These are phyloP conservation scores for Eucalyptus marginata DNA, from an alignment of 345 rosid genomes.

Conservation along the genomic window DNA sequence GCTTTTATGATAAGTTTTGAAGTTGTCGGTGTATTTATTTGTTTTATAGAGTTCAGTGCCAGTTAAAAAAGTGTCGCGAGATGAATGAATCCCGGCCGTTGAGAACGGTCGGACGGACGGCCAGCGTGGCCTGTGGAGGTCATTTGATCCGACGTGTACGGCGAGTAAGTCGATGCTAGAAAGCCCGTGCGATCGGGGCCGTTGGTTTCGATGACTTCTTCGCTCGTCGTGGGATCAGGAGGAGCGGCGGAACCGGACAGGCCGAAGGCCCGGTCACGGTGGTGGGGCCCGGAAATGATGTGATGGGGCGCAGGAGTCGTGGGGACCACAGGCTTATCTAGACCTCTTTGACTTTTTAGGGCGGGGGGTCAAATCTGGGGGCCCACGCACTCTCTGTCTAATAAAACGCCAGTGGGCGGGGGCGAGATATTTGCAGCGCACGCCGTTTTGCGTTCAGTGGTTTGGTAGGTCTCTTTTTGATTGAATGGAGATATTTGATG, in stretches of 20 bases:
- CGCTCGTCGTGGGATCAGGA: not conserved
- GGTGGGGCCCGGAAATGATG: not conserved
- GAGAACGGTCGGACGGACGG: too few relatives aligned
- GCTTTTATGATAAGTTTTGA: too few relatives aligned
- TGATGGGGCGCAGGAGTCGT: not conserved
- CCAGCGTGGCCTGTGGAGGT: not conserved
- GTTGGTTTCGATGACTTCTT: not conserved
- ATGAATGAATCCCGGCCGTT: not conserved
- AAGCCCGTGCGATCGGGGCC: not conserved
- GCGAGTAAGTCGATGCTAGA: not conserved
- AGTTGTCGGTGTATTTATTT: not conserved
- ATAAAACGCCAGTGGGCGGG: not conserved
- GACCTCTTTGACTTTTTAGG: not conserved
- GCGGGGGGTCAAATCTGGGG: not conserved
- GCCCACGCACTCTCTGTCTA: not conserved
- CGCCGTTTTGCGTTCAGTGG: not conserved
- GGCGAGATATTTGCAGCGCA: not conserved
- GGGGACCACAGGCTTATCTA: not conserved
- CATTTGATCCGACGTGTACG: not conserved
- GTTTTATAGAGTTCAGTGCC: not conserved
- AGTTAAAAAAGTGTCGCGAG: not conserved
- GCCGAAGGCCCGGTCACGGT: not conserved
- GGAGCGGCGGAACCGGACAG: not conserved
- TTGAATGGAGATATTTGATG: not conserved
- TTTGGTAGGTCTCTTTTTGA: not conserved